Percentiles rank a stretch among this genome's conserved stretches.
Conservation (phyloP, 345 rosid species). For the Syzygium jambos region DNA sequence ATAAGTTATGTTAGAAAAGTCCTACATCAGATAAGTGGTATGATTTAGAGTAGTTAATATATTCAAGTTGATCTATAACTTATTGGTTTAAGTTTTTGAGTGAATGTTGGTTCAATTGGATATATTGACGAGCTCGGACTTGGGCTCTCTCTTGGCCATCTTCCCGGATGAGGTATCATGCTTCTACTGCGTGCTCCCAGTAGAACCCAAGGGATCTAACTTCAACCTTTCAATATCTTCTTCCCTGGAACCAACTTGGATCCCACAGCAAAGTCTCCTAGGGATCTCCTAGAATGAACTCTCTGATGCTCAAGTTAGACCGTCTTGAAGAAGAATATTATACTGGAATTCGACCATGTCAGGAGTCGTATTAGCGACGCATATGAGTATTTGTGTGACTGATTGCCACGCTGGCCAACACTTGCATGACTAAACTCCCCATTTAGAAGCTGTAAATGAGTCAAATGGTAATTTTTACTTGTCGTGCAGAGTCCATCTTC, state of each 20-base stretch:
- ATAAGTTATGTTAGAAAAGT: too few relatives aligned
- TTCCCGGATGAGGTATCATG: too few relatives aligned
- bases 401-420: neutral
- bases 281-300: neutral
- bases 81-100: too few relatives aligned
- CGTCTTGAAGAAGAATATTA: neutral
- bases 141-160: too few relatives aligned
- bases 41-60: too few relatives aligned
- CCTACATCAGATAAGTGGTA: too few relatives aligned
- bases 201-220: neutral
- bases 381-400: neutral
- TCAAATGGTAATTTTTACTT: neutral
- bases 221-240: neutral
- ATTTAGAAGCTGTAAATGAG: neutral
- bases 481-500: neutral
- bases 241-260: neutral
- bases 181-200: too few relatives aligned
- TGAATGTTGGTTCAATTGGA: too few relatives aligned
- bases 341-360: neutral
- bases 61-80: too few relatives aligned
- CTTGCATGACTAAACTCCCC: neutral
- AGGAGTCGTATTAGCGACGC: neutral
- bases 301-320: neutral
- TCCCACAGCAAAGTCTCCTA: neutral
- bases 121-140: too few relatives aligned